phyloP scores from a whole-genome alignment of 1,284 basidiomycete species.

The Trichosporon asahii region DNA sequence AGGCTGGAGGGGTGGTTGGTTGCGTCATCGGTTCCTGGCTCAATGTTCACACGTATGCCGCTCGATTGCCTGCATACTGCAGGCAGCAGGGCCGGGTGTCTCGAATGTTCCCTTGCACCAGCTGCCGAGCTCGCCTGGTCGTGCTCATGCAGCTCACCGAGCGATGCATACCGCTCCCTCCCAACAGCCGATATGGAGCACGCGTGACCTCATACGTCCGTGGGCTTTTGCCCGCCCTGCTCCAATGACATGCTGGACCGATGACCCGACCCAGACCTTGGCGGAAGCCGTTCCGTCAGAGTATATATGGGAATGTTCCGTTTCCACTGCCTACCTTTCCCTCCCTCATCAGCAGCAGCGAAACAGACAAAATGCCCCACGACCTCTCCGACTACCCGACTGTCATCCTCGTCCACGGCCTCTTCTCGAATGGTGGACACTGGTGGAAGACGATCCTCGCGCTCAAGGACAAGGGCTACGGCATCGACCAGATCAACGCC shows the following conservation, averaged over 20 bases:
- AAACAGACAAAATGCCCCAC: not conserved
- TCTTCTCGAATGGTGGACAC: conserved; percentile 9
- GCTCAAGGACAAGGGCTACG: conserved; percentile 12
- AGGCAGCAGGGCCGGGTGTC: not conserved
- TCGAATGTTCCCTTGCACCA: not conserved
- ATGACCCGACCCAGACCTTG: not conserved
- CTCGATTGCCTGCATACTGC: not conserved
- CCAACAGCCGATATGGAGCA: not conserved
- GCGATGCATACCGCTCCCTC: not conserved
- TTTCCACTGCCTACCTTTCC: not conserved
- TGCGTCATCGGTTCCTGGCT: not conserved
- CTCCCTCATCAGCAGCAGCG: not conserved
- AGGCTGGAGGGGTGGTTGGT: not conserved
- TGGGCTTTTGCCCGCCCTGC: not conserved
- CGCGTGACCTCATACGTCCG: not conserved
- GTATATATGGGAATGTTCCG: not conserved
- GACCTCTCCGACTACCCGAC: conserved; percentile 5
- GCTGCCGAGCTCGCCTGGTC: not conserved
- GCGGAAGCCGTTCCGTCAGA: not conserved
- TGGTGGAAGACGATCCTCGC: conserved; percentile 4
- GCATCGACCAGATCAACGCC: conserved; percentile 4
- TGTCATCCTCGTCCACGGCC: conserved; percentile 15
- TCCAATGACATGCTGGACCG: not conserved
- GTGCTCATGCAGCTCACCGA: not conserved
- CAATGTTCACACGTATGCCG: not conserved